A percentile compares a stretch with the other conserved stretches of the same genome.
Conservation (phyloP, 306 rosid genomes). For the Cicer cuneatum region DNA sequence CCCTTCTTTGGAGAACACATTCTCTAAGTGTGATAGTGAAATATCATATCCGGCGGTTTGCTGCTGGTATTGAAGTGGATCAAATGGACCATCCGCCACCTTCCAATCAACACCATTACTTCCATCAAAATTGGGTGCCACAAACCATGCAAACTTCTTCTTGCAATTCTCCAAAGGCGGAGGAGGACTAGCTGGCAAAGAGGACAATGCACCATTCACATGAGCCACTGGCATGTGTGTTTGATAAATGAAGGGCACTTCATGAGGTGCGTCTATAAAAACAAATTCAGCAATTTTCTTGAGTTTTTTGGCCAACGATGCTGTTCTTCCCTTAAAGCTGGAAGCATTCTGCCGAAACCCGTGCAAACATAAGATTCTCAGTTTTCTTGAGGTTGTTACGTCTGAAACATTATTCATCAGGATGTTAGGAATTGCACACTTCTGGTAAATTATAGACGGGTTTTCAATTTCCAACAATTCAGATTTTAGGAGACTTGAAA, state of each 20-base stretch:
- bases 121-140: slow-evolving; percentile 53
- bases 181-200: slow-evolving; percentile 49
- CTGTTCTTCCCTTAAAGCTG: slow-evolving; percentile 85
- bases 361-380: slow-evolving; percentile 86
- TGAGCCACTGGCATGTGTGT: slow-evolving; percentile 32
- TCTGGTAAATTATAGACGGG: slow-evolving; percentile 13
- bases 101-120: slow-evolving; percentile 58
- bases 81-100: slow-evolving; percentile 71
- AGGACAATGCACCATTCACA: slow-evolving; percentile 42
- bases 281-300: slow-evolving; percentile 71
- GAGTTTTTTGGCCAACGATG: slow-evolving; percentile 84
- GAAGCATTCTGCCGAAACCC: slow-evolving; percentile 96
- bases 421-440: slow-evolving; percentile 36
- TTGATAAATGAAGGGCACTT: slow-evolving; percentile 82
- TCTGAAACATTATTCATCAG: slow-evolving; percentile 55
- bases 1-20: slow-evolving; percentile 61
- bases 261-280: slow-evolving; percentile 85
- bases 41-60: slow-evolving; percentile 76
- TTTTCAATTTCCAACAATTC: slow-evolving; percentile 22
- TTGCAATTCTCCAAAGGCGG: slow-evolving; percentile 69
- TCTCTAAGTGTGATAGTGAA: slow-evolving; percentile 66
- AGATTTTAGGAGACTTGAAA: slow-evolving; percentile 35
- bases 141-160: slow-evolving; percentile 87
- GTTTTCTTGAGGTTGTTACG: slow-evolving; percentile 58
- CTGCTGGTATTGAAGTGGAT: slow-evolving; percentile 78